These are phyloP conservation scores for Coffea eugenioides DNA, from an alignment of 257 asterid genomes.

Conservation along the genomic window DNA sequence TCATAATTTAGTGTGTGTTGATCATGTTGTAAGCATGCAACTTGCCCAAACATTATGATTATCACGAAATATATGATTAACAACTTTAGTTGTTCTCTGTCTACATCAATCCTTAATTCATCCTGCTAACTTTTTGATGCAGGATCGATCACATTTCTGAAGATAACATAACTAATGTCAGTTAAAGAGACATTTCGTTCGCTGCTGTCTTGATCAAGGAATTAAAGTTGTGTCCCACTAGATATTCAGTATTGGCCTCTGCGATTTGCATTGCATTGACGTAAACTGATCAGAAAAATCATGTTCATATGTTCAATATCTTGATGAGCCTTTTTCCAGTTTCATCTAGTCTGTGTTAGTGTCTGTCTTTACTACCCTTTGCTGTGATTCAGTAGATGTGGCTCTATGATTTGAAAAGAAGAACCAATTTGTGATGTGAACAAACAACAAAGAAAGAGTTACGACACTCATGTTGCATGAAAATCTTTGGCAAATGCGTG, in stretches of 20 bases:
- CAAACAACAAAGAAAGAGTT: no score
- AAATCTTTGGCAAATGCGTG: background rate
- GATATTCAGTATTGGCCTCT: background rate
- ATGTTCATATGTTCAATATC: background rate
- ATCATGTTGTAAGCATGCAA: constrained; percentile 9
- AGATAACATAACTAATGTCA: constrained; percentile 22
- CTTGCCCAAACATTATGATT: constrained; percentile 21
- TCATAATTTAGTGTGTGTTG: background rate
- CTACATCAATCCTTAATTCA: constrained; percentile 17
- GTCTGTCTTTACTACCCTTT: no score
- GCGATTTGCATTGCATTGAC: constrained; percentile 12
- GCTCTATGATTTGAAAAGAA: background rate
- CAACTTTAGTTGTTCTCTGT: constrained; percentile 7
- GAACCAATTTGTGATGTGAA: background rate
- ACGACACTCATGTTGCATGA: no score
- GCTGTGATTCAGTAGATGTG: background rate
- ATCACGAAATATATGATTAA: constrained; percentile 13
- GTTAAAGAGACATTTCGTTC: constrained; percentile 2
- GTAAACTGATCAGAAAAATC: constrained; percentile 6
- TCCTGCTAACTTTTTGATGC: constrained; percentile 17
- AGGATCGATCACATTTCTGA: constrained; percentile 10
- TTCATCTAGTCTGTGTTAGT: background rate
- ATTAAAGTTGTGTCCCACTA: constrained; percentile 16
- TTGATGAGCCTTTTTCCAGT: background rate
- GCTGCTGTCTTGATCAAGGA: constrained; percentile 9